Base-by-base conservation (phyloP, 2,329 filamentous ascomycete species). In the Aspergillus fumigatus region DNA sequence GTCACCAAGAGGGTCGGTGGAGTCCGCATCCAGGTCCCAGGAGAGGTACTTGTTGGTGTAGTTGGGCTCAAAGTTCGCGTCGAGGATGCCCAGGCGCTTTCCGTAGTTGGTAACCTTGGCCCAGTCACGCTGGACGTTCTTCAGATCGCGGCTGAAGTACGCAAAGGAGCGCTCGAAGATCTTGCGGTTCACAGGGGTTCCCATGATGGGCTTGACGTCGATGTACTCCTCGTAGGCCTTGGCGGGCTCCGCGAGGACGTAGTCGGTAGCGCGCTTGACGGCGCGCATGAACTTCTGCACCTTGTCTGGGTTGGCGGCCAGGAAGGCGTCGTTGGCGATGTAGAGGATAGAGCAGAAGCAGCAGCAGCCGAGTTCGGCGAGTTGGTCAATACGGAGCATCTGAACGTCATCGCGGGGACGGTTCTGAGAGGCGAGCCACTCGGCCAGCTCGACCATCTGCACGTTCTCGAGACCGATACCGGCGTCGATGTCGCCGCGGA, bases 271-370 rank as follows among this genome's bases (percentile, higher is more conserved):
- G 43, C 80, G 81, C 79, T 92, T 92, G 68, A 89, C 84, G 27
- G 88, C 88, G 48, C 81, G 82, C 76, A 91, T 79, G 75, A 92
- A 92, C 47, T 83, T 82, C 56, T 75, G 74, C 3, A 89, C 84
- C 69, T 87, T 85, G 1, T 84, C 85, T 0, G 84, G 84, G 74
- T 90, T 84, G 58, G 82, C 76, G n/a, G 77, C 70, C 48, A 91
- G 73, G 75, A 92, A 92, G 8, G 68, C 68, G 66, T 91, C 87
- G 73, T 92, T 91, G 65, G 85, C 88, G 61, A 92, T 92, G 79
- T 92, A 91, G 43, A 92, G 79, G 71, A 92, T 89, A 27, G 85
- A 85, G 75, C 88, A 92, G 83, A 92, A 92, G 80, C 88, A 92
- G 82, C 88, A 92, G 78, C 88, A 92, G 51, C 88, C 88, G 3